Evolutionary conservation across 2,329 filamentous ascomycete species (phyloP), one percentile per base, ranked within the genome.

Genomic region (Bipolaris victoriae): DNA sequence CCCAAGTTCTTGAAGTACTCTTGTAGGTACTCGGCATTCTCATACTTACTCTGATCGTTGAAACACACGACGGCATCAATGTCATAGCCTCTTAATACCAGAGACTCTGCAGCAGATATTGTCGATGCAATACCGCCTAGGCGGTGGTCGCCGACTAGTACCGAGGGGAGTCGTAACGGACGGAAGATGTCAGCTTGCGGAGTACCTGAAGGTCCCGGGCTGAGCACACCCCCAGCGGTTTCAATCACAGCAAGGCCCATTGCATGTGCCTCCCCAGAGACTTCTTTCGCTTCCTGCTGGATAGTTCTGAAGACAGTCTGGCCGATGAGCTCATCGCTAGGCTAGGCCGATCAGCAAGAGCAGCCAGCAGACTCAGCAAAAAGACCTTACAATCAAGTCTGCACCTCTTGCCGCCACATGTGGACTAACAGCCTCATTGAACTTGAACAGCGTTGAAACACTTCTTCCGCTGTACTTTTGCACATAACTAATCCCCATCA

Each of bases 201-300:
- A 1, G 83, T 89, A 9, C 90, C 90, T 35, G 89, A 90, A 0
- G 91, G 91, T 0, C 85, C 85, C 0, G 91, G 91, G 0, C 90
- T 94, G 60, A 94, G 87, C 0, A 94, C 89, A 0, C 91, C 91
- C 0, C 91, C 91, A 1, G 91, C 91, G 1, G 91, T 95, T 73
- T 96, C 91, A 44, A 95, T 80, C 45, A 96, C 82, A 1, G 90
- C 78, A 75, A 74, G 40, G 1, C 67, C 64, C 51, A 58, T 62
- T 0, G 48, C 41, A 2, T 47, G 49, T 26, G 39, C 33, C 10
- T 55, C 52, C 24, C 46, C 49, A 2, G 55, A 41, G 3, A 44
- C 24, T 7, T 41, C 26, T 10, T 18, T 36, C 13, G 68, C 67
- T 49, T 60, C 45, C 13, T 60, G 50, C 11, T 61, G 54, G 61